Evolutionary conservation across 768 basidiomycete species (phyloP).

Genomic region (Daedaleopsis sinensis): DNA sequence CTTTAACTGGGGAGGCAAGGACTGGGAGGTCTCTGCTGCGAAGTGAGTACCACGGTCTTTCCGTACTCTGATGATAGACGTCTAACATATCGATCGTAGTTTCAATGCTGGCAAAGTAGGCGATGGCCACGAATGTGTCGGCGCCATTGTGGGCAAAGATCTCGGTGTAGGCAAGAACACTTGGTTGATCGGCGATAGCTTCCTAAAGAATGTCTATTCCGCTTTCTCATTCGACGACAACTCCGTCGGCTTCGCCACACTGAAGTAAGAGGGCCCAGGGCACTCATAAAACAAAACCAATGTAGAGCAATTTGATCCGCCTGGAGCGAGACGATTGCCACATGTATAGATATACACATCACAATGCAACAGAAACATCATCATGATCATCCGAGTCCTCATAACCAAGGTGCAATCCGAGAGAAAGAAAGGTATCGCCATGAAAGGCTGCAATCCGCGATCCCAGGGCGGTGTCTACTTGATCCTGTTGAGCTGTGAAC

Average conservation of each 20-base stretch:
- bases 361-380: background rate
- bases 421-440: background rate
- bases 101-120: conserved; percentile 29
- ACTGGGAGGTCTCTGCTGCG: conserved; percentile 17
- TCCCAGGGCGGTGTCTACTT: conserved; percentile 26
- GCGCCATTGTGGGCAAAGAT: conserved; percentile 27
- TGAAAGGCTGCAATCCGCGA: background rate
- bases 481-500: conserved; percentile 39
- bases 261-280: conserved; percentile 1
- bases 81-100: background rate
- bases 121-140: conserved; percentile 25
- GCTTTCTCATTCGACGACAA: conserved; percentile 29
- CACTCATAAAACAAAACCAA: background rate
- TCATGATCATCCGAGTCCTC: background rate
- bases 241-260: conserved; percentile 28
- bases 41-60: conserved; percentile 10
- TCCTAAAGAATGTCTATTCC: conserved; percentile 32
- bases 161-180: conserved; percentile 24
- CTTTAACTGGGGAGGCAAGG: conserved; percentile 27
- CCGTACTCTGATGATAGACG: background rate
- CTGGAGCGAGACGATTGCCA: background rate
- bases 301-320: background rate
- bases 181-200: conserved; percentile 29
- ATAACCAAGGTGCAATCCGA: conserved; percentile 1
- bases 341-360: background rate